Conservation (phyloP, 106 monocot genomes). For the Platanthera guangdongensis region DNA sequence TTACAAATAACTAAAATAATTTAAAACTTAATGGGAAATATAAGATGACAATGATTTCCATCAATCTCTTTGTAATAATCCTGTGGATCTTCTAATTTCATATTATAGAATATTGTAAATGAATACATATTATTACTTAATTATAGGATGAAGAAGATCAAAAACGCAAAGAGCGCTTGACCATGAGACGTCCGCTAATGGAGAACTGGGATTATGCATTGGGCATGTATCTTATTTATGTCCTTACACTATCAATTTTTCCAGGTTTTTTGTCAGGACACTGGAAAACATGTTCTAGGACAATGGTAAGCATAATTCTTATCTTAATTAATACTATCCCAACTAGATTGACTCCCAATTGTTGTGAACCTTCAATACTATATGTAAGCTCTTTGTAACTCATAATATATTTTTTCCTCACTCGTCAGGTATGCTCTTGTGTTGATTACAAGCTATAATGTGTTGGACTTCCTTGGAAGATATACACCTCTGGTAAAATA, state of each 20-base stretch:
- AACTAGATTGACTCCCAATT: background rate
- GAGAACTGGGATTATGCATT: conserved; percentile 69
- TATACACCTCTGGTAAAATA: conserved; percentile 41
- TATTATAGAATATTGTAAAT: conserved; percentile 11
- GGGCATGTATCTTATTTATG: conserved; percentile 54
- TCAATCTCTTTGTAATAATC: background rate
- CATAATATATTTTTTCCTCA: conserved; percentile 1
- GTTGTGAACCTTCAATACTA: background rate
- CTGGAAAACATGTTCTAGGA: conserved; percentile 70
- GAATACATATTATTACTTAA: background rate
- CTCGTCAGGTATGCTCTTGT: conserved; percentile 71
- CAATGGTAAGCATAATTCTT: conserved; percentile 42
- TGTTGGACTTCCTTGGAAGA: conserved; percentile 73
- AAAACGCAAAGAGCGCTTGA: conserved; percentile 38
- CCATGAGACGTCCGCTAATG: conserved; percentile 36
- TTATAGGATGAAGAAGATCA: conserved; percentile 42
- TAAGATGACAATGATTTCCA: conserved; percentile 8
- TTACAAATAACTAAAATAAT: background rate
- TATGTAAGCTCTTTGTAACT: background rate
- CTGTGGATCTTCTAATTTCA: background rate
- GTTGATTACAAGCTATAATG: conserved; percentile 77
- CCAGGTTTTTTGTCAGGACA: conserved; percentile 83
- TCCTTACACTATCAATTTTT: conserved; percentile 77
- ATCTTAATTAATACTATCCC: background rate
- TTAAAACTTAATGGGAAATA: conserved; percentile 16